Conservation (phyloP, 2,329 filamentous ascomycete species). For the Orbilia brochopaga region DNA sequence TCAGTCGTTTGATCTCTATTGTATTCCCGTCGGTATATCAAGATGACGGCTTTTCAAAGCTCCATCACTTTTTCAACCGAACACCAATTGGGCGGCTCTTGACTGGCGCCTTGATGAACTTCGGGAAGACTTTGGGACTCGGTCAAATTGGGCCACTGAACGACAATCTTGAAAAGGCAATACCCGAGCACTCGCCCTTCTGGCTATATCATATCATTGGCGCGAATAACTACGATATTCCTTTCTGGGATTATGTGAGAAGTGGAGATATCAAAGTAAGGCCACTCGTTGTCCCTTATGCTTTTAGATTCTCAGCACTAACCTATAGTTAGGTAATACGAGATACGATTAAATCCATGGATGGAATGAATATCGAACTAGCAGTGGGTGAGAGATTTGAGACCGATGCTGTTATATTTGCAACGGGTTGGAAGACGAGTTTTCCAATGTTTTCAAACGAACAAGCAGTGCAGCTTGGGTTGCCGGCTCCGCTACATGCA, state of each 20-base stretch:
- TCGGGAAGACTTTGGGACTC: background rate
- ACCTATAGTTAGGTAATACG: constrained; percentile 6
- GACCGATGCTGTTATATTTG: constrained; percentile 22
- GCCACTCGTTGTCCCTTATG: background rate
- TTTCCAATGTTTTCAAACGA: constrained; percentile 23
- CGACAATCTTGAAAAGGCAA: constrained; percentile 10
- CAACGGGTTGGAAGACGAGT: constrained; percentile 15
- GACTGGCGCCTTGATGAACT: background rate
- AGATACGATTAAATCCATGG: constrained; percentile 21
- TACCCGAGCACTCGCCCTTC: constrained; percentile 7
- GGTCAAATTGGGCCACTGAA: constrained; percentile 1
- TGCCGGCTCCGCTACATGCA: constrained; percentile 1
- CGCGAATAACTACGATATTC: constrained; percentile 15
- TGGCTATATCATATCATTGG: constrained; percentile 12
- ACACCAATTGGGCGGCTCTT: constrained; percentile 11
- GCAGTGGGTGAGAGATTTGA: constrained; percentile 10
- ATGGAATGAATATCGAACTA: constrained; percentile 5
- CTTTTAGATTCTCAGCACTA: background rate
- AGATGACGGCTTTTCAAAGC: constrained; percentile 16
- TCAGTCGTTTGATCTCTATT: constrained; percentile 1
- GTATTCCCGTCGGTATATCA: constrained; percentile 19
- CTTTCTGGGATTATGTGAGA: constrained; percentile 8
- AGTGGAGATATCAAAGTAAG: constrained; percentile 21
- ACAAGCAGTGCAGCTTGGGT: constrained; percentile 5
- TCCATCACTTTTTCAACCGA: constrained; percentile 28